A percentile compares a stretch with the other conserved stretches of the same genome.
These are phyloP conservation scores for Colletotrichum sp. DNA, from an alignment of 2,329 filamentous ascomycete genomes.

Conservation along the genomic window DNA sequence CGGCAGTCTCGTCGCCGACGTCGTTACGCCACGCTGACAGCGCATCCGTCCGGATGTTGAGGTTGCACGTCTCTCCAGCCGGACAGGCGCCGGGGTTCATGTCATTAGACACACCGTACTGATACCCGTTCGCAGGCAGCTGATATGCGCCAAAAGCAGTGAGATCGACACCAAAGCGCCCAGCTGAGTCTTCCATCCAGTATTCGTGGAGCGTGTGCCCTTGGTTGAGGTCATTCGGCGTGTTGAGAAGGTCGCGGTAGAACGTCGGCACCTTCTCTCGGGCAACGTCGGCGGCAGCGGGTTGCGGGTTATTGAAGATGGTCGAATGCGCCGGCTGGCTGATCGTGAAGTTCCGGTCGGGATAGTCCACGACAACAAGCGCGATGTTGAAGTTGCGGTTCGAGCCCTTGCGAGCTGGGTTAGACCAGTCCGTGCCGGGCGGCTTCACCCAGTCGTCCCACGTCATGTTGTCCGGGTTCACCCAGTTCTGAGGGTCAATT, in stretches of 20 bases:
- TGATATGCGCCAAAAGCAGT: conserved; percentile 56
- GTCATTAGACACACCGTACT: conserved; percentile 54
- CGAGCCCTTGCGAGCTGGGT: conserved; percentile 46
- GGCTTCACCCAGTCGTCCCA: conserved; percentile 52
- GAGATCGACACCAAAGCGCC: conserved; percentile 56
- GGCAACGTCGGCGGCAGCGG: conserved; percentile 34
- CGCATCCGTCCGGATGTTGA: conserved; percentile 53
- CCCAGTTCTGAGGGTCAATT: conserved; percentile 56
- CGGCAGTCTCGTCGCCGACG: conserved; percentile 52
- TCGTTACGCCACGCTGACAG: conserved; percentile 53
- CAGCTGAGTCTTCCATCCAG: conserved; percentile 61
- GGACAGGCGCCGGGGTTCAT: conserved; percentile 56
- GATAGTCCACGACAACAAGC: conserved; percentile 56
- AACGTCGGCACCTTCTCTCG: conserved; percentile 52
- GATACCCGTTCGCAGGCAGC: conserved; percentile 50
- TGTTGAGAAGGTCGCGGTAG: conserved; percentile 56
- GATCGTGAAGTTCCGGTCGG: conserved; percentile 52
- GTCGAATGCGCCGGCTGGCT: conserved; percentile 48
- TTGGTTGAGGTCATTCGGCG: conserved; percentile 51
- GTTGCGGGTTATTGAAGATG: conserved; percentile 54
- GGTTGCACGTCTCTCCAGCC: conserved; percentile 40
- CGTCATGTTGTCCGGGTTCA: conserved; percentile 58
- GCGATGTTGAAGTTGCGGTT: conserved; percentile 60
- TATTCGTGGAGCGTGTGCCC: conserved; percentile 60
- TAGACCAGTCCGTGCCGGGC: conserved; percentile 52